Base-by-base conservation (phyloP, 2,329 filamentous ascomycete species). In the Thielaviopsis euricoi region DNA sequence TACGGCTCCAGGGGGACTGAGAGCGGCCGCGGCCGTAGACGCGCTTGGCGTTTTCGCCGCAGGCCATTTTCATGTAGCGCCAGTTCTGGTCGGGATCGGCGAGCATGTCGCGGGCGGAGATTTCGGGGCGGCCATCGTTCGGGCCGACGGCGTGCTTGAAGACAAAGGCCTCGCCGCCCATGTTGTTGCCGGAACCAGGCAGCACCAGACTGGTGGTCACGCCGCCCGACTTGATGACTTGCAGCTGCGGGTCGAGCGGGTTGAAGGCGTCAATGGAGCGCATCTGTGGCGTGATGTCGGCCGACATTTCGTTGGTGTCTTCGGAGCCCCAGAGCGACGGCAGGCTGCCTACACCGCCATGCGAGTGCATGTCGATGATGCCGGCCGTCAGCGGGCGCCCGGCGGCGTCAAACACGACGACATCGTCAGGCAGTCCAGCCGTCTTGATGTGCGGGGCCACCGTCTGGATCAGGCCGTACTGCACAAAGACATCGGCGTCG, bases 61-160 rank as follows among this genome's bases (percentile, higher is more conserved):
- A 87, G 0, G 84, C 84, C 83, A 87, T 87, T 71, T 87, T 87
- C 75, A 87, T 84, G 67, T 85, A 87, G 21, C 84, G 75, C 78
- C 82, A 84, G 60, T 72, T 78, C 22, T 74, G 73, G 49, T 83
- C 81, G 0, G 82, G 82, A 55, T 85, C 81, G 1, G 83, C 83
- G 10, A 86, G 72, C 71, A 86, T 74, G 62, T 85, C 79, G 23
- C 73, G 69, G 2, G 78, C 80, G 56, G 81, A 84, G 50, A 83
- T 76, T 66, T 86, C 83, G 17, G 74, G 70, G 22, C 83, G 76
- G 3, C 82, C 80, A 62, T 84, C 77, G 0, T 71, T 63, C 58
- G 73, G 74, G 21, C 82, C 82, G 12, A 85, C 77, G 10, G 82
- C 79, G 61, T 83, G 81, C 70, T 87, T 87, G 66, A 87, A 76